A percentile compares a stretch with the other conserved stretches of the same genome.
Evolutionary conservation across 805 yeast genomes (phyloP).

Genomic region (Candida boleticola): DNA sequence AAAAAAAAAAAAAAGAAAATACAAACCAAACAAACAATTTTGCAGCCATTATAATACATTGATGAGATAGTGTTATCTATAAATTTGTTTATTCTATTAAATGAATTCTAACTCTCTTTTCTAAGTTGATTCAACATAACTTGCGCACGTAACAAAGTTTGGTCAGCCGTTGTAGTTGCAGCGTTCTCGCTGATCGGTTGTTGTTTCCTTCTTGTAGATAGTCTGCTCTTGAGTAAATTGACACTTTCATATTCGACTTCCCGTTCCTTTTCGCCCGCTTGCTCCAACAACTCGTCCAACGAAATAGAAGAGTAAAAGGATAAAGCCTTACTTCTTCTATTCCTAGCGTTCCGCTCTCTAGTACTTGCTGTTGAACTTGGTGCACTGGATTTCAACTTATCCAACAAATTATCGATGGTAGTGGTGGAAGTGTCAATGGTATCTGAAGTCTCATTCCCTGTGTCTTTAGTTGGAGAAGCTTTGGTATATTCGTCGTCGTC

Average conservation of each 20-base stretch:
- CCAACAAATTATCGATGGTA: conserved; percentile 31
- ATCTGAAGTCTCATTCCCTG: conserved; percentile 8
- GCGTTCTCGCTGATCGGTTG: not conserved
- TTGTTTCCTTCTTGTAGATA: conserved; percentile 31
- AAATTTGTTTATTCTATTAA: not conserved
- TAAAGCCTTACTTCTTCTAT: conserved; percentile 30
- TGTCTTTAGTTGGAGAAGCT: conserved; percentile 1
- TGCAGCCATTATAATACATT: too few relatives aligned
- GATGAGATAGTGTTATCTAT: not conserved
- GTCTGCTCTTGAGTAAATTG: conserved; percentile 31
- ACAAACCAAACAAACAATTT: too few relatives aligned
- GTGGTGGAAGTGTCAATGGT: conserved; percentile 15
- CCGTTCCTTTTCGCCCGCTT: conserved; percentile 1
- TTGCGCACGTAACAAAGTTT: conserved; percentile 36
- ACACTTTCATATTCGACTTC: conserved; percentile 37
- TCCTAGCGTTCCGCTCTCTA: conserved; percentile 14
- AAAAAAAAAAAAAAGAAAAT: not conserved
- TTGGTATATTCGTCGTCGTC: conserved; percentile 8
- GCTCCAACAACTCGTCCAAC: conserved; percentile 18
- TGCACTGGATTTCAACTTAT: conserved; percentile 29
- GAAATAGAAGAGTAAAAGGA: conserved; percentile 32
- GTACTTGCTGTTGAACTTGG: conserved; percentile 14
- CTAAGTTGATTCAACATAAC: conserved; percentile 38
- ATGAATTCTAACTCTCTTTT: conserved; percentile 10
- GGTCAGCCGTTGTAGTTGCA: conserved; percentile 15